Conservation (phyloP, 148 eudicot species). For the Nepenthes mirabilis region DNA sequence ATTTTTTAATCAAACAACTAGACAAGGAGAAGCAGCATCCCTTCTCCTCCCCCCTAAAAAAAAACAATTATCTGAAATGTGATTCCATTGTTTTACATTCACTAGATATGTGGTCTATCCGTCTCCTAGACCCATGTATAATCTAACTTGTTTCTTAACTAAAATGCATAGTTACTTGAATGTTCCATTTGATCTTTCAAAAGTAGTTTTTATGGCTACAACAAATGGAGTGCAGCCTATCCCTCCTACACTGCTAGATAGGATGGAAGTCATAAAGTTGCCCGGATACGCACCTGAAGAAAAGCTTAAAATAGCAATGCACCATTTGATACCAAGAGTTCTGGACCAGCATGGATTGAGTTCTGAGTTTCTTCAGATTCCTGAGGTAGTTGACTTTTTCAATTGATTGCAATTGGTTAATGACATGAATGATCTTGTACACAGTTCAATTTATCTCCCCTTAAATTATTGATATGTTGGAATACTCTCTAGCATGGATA, state of each 20-base stretch:
- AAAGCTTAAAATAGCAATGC: conserved; percentile 81
- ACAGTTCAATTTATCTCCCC: no score
- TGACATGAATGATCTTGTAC: neutral
- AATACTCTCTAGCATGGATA: no score
- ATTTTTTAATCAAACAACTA: no score
- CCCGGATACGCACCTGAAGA: conserved; percentile 99
- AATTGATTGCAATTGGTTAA: neutral
- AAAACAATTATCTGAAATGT: no score
- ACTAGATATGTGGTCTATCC: no score
- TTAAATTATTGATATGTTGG: no score
- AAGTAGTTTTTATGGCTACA: conserved; percentile 94
- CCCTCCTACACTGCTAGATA: conserved; percentile 89
- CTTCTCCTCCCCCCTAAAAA: no score
- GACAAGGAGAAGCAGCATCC: no score
- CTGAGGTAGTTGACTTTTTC: conserved; percentile 52
- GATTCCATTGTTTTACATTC: no score
- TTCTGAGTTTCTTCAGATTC: conserved; percentile 75
- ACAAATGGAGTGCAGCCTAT: conserved; percentile 93
- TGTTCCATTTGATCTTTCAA: conserved; percentile 97
- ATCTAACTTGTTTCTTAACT: conserved; percentile 27
- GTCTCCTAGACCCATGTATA: no score
- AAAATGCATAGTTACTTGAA: conserved; percentile 60
- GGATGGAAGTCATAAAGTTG: conserved; percentile 98
- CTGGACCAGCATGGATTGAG: conserved; percentile 93
- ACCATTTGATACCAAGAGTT: conserved; percentile 83